Percentiles rank a stretch among this genome's conserved stretches.
Evolutionary conservation across 2,329 filamentous ascomycete genomes (phyloP).

Genomic region (Pochonia chlamydosporia): DNA sequence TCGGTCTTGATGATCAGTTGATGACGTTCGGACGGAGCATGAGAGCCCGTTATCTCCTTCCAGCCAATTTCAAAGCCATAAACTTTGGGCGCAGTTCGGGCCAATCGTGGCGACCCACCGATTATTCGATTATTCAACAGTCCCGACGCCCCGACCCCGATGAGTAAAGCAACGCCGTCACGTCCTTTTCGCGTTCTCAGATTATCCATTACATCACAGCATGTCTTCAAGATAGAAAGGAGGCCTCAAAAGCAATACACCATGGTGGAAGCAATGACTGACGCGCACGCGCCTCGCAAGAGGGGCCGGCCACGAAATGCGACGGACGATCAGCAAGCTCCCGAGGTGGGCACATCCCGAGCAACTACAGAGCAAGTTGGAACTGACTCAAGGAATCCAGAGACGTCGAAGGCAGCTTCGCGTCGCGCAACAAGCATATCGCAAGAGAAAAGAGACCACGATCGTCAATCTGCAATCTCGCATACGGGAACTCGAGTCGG

Average conservation of each 20-base stretch:
- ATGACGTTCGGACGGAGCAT: not conserved
- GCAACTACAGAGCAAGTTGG: not conserved
- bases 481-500: not conserved
- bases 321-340: not conserved
- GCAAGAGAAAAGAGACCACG: not conserved
- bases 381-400: not conserved
- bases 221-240: not conserved
- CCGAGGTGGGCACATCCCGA: not conserved
- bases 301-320: not conserved
- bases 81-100: not conserved
- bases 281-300: not conserved
- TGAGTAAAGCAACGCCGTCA: not conserved
- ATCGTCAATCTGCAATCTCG: not conserved
- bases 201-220: not conserved
- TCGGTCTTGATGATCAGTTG: not conserved
- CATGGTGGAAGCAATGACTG: not conserved
- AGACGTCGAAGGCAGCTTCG: not conserved
- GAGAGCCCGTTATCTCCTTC: too few relatives aligned
- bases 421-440: not conserved
- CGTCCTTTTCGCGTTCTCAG: not conserved
- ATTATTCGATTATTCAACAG: not conserved
- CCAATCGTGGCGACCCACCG: not conserved
- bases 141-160: not conserved
- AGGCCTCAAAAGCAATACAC: not conserved
- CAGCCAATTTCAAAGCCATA: not conserved